Conservation (phyloP, 257 asterid species). For the Eustoma russellianum region DNA sequence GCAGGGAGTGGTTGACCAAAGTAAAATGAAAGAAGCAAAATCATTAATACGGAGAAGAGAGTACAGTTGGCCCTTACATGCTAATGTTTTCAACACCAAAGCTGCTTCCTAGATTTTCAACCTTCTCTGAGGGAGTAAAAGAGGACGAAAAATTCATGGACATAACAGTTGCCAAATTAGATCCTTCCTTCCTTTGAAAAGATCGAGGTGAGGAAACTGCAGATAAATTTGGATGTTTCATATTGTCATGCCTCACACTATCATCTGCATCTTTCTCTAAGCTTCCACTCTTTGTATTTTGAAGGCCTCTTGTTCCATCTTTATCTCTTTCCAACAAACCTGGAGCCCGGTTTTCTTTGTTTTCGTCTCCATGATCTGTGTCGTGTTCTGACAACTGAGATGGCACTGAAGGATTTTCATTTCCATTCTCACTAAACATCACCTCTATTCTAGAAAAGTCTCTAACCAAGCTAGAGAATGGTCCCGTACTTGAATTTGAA, state of each 20-base stretch:
- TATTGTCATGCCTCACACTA: conserved; percentile 16
- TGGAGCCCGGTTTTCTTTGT: conserved; percentile 55
- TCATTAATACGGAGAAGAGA: neutral
- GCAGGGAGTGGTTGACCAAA: conserved; percentile 1
- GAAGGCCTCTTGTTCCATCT: conserved; percentile 16
- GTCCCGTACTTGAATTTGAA: conserved; percentile 15
- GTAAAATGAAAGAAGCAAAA: neutral
- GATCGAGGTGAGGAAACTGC: conserved; percentile 62
- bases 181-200: conserved; percentile 39
- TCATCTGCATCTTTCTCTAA: conserved; percentile 19
- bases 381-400: conserved; percentile 23
- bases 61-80: conserved; percentile 43
- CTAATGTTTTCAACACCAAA: conserved; percentile 38
- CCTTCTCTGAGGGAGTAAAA: conserved; percentile 36
- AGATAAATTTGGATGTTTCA: conserved; percentile 38
- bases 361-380: conserved; percentile 21
- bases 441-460: conserved; percentile 55
- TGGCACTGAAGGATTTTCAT: conserved; percentile 19
- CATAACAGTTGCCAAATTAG: conserved; percentile 37
- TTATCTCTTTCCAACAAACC: conserved; percentile 21
- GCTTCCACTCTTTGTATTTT: conserved; percentile 20
- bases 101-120: conserved; percentile 44
- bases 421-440: conserved; percentile 39
- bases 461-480: conserved; percentile 34
- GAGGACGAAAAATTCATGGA: conserved; percentile 38